Percentiles rank a stretch among this genome's conserved stretches.
These are phyloP conservation scores for Suillus bovinus DNA, from an alignment of 768 basidiomycete species.

Conservation along the genomic window DNA sequence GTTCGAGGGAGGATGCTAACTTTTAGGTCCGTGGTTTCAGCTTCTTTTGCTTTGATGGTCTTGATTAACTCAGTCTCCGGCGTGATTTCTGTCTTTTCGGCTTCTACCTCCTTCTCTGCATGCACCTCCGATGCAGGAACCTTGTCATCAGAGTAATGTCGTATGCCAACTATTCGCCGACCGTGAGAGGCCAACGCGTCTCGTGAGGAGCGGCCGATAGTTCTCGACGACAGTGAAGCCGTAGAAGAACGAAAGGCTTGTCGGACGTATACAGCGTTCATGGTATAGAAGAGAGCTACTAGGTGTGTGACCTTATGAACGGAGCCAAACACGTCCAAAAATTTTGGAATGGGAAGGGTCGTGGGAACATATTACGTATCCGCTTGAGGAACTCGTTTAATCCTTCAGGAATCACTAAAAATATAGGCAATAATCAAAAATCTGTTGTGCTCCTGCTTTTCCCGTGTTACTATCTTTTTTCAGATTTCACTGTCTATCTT, in stretches of 20 bases:
- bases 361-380: conserved; percentile 23
- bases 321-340: conserved; percentile 8
- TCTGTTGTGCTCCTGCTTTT: background rate
- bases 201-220: conserved; percentile 41
- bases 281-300: conserved; percentile 24
- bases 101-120: conserved; percentile 26
- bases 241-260: conserved; percentile 60
- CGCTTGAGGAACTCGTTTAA: background rate
- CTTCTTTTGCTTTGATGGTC: conserved; percentile 80
- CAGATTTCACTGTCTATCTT: conserved; percentile 7
- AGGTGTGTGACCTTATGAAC: conserved; percentile 3
- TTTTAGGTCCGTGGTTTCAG: conserved; percentile 80
- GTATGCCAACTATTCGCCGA: conserved; percentile 30
- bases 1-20: conserved; percentile 44
- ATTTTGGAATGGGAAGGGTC: conserved; percentile 11
- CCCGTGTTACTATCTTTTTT: background rate
- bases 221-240: conserved; percentile 52
- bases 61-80: conserved; percentile 38
- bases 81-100: conserved; percentile 27
- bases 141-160: conserved; percentile 63
- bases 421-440: background rate
- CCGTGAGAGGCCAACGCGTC: conserved; percentile 26
- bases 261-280: conserved; percentile 55
- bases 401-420: background rate
- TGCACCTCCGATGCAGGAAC: conserved; percentile 32